Percentiles rank a stretch among this genome's conserved stretches.
These are phyloP conservation scores for Saccharomycopsis olivae DNA, from an alignment of 805 yeast genomes.

Conservation along the genomic window DNA sequence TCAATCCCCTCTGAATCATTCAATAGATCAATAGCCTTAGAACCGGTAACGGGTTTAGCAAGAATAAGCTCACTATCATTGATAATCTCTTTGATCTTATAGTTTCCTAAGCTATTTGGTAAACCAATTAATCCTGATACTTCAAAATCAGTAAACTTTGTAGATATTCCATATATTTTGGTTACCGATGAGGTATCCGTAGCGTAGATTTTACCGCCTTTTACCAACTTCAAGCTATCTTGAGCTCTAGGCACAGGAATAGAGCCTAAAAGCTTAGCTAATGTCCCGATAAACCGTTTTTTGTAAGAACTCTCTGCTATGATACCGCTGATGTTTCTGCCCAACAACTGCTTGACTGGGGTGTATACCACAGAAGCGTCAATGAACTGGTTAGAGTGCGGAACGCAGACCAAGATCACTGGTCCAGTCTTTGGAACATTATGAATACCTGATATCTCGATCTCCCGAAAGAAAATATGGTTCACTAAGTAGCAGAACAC, in stretches of 20 bases:
- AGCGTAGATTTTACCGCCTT: conserved; percentile 51
- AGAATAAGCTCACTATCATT: conserved; percentile 63
- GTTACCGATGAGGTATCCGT: conserved; percentile 30
- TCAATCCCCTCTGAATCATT: conserved; percentile 41
- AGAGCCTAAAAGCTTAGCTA: conserved; percentile 62
- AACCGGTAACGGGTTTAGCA: conserved; percentile 49
- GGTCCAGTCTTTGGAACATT: conserved; percentile 63
- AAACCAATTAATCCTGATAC: conserved; percentile 62
- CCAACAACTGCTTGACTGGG: conserved; percentile 15
- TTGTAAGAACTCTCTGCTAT: conserved; percentile 73
- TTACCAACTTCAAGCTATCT: conserved; percentile 59
- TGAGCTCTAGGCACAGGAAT: conserved; percentile 91
- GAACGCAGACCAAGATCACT: conserved; percentile 88
- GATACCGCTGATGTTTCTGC: conserved; percentile 14
- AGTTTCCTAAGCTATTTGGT: conserved; percentile 69
- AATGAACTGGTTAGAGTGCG: conserved; percentile 89
- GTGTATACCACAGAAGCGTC: conserved; percentile 26
- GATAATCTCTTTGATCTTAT: conserved; percentile 54
- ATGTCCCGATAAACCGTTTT: conserved; percentile 56
- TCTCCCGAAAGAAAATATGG: conserved; percentile 53
- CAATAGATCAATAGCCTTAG: conserved; percentile 28
- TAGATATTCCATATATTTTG: conserved; percentile 44
- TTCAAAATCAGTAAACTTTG: conserved; percentile 41
- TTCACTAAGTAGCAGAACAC: conserved; percentile 22
- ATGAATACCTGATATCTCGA: conserved; percentile 61